A percentile compares a stretch with the other conserved stretches of the same genome.
These are phyloP conservation scores for Flaveria robusta DNA, from an alignment of 129 eudicot genomes.

Conservation along the genomic window DNA sequence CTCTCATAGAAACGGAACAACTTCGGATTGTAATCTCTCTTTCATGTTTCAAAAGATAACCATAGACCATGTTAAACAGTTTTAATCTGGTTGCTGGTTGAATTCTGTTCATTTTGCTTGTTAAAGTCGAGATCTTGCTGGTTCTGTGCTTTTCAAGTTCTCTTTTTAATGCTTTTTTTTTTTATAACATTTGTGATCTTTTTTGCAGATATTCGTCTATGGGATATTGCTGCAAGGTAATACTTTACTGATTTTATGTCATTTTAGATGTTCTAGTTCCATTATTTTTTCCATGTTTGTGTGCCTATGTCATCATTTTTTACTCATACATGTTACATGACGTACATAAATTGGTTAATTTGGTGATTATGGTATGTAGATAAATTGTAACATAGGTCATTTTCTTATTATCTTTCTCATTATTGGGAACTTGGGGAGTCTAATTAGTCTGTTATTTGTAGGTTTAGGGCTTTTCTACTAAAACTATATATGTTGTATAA, in stretches of 20 bases:
- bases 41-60: too few relatives aligned
- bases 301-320: background rate
- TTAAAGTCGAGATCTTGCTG: too few relatives aligned
- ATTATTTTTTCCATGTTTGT: background rate
- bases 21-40: too few relatives aligned
- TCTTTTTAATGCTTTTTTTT: too few relatives aligned
- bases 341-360: background rate
- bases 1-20: too few relatives aligned
- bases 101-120: background rate
- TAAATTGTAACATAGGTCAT: background rate
- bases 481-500: too few relatives aligned
- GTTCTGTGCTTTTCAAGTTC: too few relatives aligned
- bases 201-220: constrained; percentile 86
- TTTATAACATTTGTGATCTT: background rate
- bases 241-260: background rate
- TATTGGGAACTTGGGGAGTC: background rate
- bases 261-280: constrained; percentile 8
- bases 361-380: background rate
- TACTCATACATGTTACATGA: background rate
- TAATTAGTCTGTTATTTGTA: background rate
- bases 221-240: constrained; percentile 99
- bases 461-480: too few relatives aligned
- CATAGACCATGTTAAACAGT: too few relatives aligned
- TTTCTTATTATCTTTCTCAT: background rate
- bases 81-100: too few relatives aligned